Base-by-base conservation (phyloP, 2,329 filamentous ascomycete species). In the Zymoseptoria crescenta region DNA sequence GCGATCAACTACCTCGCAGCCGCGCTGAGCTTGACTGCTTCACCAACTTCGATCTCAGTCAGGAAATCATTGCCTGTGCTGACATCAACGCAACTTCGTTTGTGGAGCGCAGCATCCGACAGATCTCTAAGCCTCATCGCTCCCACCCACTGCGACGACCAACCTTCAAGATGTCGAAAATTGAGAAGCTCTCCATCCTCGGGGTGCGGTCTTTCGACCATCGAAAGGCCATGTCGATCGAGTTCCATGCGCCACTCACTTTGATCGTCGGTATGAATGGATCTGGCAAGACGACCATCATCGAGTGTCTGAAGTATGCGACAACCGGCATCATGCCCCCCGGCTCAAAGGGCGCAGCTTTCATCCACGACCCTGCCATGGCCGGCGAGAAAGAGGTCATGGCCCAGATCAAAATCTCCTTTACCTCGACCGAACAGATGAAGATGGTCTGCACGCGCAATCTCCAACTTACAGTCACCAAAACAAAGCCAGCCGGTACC, bases 251-350 rank as follows among this genome's bases (percentile, higher is more conserved):
- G 0, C 95, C 94, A 27, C 81, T 99, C 58, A 99, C 94, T 10
- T 82, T 99, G 62, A 99, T 99, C 67, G 95, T 99, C 59, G 94
- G 94, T 59, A 90, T 91, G 75, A 99, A 99, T 77, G 94, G 94
- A 57, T 97, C 93, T 0, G 94, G 94, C 62, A 99, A 99, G 78
- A 99, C 94, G 79, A 97, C 94, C 59, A 96, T 99, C 71, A 99
- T 99, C 75, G 94, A 99, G 75, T 96, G 91, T 73, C 87, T 99
- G 70, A 96, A 96, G 73, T 99, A 96, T 85, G 92, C 90, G 56
- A 96, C 95, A 19, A 96, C 92, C 7, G 95, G 94, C 58, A 89
- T 95, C 69, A 83, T 96, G 53, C 94, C 94, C 1, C 91, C 94
- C 30, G 93, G 91, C 30, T 92, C 93, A 54, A 29, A 28, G 8